Percentiles rank a stretch among this genome's conserved stretches.
Evolutionary conservation across 257 asterid species (phyloP).

Genomic region (Handroanthus guayacan): DNA sequence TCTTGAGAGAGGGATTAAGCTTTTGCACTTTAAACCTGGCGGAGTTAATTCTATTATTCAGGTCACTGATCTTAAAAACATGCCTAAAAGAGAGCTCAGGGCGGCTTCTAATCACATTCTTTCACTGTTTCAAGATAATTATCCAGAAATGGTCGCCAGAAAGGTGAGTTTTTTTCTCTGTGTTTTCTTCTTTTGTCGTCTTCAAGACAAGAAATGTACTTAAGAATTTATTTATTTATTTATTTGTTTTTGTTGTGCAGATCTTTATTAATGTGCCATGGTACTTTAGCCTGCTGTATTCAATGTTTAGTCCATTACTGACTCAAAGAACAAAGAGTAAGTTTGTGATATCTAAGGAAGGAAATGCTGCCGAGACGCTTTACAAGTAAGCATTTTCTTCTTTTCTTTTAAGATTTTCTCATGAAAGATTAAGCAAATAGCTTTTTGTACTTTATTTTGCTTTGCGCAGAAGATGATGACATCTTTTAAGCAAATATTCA

Average conservation of each 20-base stretch:
- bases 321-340: constrained; percentile 96
- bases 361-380: constrained; percentile 81
- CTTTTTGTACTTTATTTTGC: constrained; percentile 20
- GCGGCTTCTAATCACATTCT: constrained; percentile 84
- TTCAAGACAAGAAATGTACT: background rate
- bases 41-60: constrained; percentile 69
- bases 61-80: constrained; percentile 60
- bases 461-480: constrained; percentile 11
- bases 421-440: background rate
- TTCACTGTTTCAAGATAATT: constrained; percentile 88
- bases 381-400: constrained; percentile 60
- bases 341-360: constrained; percentile 92
- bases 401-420: background rate
- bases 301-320: constrained; percentile 92
- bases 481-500: constrained; percentile 36
- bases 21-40: constrained; percentile 76
- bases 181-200: background rate
- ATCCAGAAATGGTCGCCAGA: constrained; percentile 93
- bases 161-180: constrained; percentile 53
- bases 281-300: constrained; percentile 90
- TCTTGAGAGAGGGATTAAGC: constrained; percentile 62
- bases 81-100: constrained; percentile 90
- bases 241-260: constrained; percentile 34
- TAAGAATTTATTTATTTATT: no score
- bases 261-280: constrained; percentile 91